Conservation (phyloP, 1,139 yeast genomes). For the Yamadazyma friedrichii region DNA sequence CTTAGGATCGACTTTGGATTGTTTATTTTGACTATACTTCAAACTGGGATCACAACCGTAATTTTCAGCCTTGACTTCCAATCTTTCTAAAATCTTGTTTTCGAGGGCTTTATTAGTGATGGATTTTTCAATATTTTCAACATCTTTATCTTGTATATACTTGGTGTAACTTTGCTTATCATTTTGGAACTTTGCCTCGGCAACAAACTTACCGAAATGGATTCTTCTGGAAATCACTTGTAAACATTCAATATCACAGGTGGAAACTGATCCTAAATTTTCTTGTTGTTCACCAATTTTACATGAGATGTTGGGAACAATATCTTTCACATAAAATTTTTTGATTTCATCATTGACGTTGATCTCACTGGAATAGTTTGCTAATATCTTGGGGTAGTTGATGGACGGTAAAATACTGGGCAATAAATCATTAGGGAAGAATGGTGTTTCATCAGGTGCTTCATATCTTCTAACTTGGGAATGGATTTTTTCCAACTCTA, state of each 20-base stretch:
- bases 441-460: slow-evolving; percentile 95
- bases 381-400: slow-evolving; percentile 75
- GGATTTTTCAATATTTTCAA: slow-evolving; percentile 70
- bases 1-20: slow-evolving; percentile 79
- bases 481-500: slow-evolving; percentile 75
- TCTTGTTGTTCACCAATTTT: slow-evolving; percentile 75
- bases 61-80: slow-evolving; percentile 74
- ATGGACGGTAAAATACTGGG: slow-evolving; percentile 76
- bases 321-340: slow-evolving; percentile 61
- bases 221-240: slow-evolving; percentile 92
- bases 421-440: slow-evolving; percentile 68
- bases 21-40: slow-evolving; percentile 63
- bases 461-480: slow-evolving; percentile 87
- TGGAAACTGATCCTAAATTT: slow-evolving; percentile 83
- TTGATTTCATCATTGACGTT: slow-evolving; percentile 73
- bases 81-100: slow-evolving; percentile 73
- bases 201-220: slow-evolving; percentile 96
- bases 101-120: slow-evolving; percentile 90
- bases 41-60: slow-evolving; percentile 89
- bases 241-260: slow-evolving; percentile 79
- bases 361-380: slow-evolving; percentile 69
- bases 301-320: slow-evolving; percentile 74
- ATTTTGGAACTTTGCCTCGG: slow-evolving; percentile 82
- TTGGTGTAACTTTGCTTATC: slow-evolving; percentile 64
- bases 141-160: slow-evolving; percentile 65